Percentiles rank a stretch among this genome's conserved stretches.
Conservation (phyloP, 768 basidiomycete genomes). For the Amyloporia xantha region DNA sequence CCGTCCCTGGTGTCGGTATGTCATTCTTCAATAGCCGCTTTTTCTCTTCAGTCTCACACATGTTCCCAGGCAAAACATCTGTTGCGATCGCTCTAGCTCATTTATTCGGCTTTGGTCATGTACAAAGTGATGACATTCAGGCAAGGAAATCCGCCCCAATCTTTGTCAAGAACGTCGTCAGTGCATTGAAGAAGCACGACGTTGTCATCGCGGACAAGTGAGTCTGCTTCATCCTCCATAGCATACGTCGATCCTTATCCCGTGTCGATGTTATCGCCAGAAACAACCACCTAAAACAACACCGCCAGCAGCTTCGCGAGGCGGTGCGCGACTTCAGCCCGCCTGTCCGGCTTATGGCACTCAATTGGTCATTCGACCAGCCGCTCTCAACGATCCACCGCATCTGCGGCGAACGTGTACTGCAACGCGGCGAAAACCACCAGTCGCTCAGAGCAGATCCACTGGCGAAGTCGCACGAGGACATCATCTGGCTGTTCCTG, state of each 20-base stretch:
- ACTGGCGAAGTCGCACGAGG: slow-evolving; percentile 55
- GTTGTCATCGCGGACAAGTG: slow-evolving; percentile 94
- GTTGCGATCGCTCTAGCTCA: slow-evolving; percentile 71
- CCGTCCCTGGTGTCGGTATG: slow-evolving; percentile 90
- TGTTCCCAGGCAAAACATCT: slow-evolving; percentile 65
- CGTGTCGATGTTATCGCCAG: slow-evolving; percentile 26
- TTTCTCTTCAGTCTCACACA: background rate
- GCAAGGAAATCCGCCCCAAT: slow-evolving; percentile 63
- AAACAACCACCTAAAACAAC: slow-evolving; percentile 84
- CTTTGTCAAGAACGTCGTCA: slow-evolving; percentile 68
- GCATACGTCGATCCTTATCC: background rate
- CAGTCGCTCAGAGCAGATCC: slow-evolving; percentile 66
- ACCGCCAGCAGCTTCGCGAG: slow-evolving; percentile 65
- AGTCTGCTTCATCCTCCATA: too few relatives aligned
- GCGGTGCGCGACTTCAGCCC: slow-evolving; percentile 37
- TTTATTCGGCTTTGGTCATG: slow-evolving; percentile 85
- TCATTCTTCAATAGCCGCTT: background rate
- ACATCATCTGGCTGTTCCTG: slow-evolving; percentile 80
- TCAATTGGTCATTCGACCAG: slow-evolving; percentile 64
- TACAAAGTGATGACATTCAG: slow-evolving; percentile 86
- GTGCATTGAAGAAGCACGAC: slow-evolving; percentile 52
- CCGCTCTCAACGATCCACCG: slow-evolving; percentile 61
- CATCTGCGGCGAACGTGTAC: slow-evolving; percentile 71
- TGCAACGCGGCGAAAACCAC: slow-evolving; percentile 75
- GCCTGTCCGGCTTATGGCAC: slow-evolving; percentile 69